Percentiles rank a stretch among this genome's conserved stretches.
phyloP scores from a whole-genome alignment of 768 basidiomycete genomes.

The Amanita rubescens region DNA sequence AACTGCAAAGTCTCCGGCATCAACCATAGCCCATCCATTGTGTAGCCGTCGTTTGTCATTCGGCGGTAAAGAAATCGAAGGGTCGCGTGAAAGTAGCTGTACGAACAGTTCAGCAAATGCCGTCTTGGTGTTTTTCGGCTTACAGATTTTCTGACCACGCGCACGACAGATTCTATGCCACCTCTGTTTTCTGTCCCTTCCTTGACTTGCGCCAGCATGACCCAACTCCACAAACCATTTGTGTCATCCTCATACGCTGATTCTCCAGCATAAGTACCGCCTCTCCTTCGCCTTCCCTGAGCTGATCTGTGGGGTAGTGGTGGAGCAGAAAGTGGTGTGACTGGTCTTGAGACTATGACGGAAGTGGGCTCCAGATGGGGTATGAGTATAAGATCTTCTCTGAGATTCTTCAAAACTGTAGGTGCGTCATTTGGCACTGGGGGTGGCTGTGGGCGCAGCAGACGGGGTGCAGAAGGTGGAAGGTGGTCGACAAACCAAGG shows the following conservation, averaged over 20 bases:
- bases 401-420: slow-evolving; percentile 43
- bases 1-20: slow-evolving; percentile 73
- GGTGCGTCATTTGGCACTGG: slow-evolving; percentile 51
- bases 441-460: slow-evolving; percentile 11
- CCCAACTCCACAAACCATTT: slow-evolving; percentile 70
- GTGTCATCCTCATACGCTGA: slow-evolving; percentile 40
- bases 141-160: slow-evolving; percentile 64
- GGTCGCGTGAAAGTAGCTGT: slow-evolving; percentile 51
- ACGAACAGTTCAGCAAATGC: slow-evolving; percentile 1
- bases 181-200: slow-evolving; percentile 79
- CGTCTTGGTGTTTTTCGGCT: slow-evolving; percentile 20
- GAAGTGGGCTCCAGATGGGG: slow-evolving; percentile 62
- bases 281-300: slow-evolving; percentile 58
- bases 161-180: slow-evolving; percentile 66
- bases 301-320: slow-evolving; percentile 48
- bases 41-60: slow-evolving; percentile 53
- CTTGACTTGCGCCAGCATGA: slow-evolving; percentile 74
- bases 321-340: slow-evolving; percentile 46
- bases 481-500: slow-evolving; percentile 64
- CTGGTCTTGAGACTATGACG: slow-evolving; percentile 47
- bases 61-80: slow-evolving; percentile 53
- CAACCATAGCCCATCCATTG: slow-evolving; percentile 81
- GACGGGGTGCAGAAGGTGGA: slow-evolving; percentile 15
- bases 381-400: slow-evolving; percentile 47
- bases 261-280: slow-evolving; percentile 61